phyloP scores from a whole-genome alignment of 2,329 filamentous ascomycete species.

The Endoconidiophora polonica region DNA sequence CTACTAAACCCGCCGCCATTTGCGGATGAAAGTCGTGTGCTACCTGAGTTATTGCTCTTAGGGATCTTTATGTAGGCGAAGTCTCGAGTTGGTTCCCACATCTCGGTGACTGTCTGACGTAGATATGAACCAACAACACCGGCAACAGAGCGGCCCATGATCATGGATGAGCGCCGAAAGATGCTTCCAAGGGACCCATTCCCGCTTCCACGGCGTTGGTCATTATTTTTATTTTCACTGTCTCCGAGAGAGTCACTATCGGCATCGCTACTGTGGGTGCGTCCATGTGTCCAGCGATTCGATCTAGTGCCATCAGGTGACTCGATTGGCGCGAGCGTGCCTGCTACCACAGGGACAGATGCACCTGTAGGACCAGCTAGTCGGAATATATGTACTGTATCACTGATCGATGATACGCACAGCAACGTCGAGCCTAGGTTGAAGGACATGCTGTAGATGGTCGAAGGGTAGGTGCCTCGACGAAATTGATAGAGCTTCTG shows the following conservation, averaged over 20 bases:
- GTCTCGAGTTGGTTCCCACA: slow-evolving; percentile 90
- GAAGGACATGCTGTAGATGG: slow-evolving; percentile 98
- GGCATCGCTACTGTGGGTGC: slow-evolving; percentile 31
- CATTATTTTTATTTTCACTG: not conserved
- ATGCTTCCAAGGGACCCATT: slow-evolving; percentile 70
- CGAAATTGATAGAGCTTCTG: slow-evolving; percentile 94
- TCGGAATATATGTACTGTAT: slow-evolving; percentile 94
- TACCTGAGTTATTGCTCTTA: slow-evolving; percentile 25
- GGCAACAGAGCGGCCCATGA: slow-evolving; percentile 76
- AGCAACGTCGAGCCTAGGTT: slow-evolving; percentile 85
- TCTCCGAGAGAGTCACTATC: not conserved
- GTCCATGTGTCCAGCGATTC: slow-evolving; percentile 34
- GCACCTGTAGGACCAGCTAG: slow-evolving; percentile 36
- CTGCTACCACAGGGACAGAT: slow-evolving; percentile 17
- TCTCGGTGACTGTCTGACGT: slow-evolving; percentile 84
- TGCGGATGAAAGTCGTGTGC: slow-evolving; percentile 13
- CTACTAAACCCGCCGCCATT: slow-evolving; percentile 18
- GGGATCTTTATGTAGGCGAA: slow-evolving; percentile 95
- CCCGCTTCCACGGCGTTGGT: not conserved
- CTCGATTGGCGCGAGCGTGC: slow-evolving; percentile 22
- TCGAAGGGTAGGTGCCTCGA: slow-evolving; percentile 83
- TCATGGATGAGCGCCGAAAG: slow-evolving; percentile 84
- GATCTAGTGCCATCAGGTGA: slow-evolving; percentile 25
- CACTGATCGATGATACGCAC: slow-evolving; percentile 88
- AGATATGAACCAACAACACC: slow-evolving; percentile 83